Conservation (phyloP, 2,329 filamentous ascomycete species). For the Periconia sp. region DNA sequence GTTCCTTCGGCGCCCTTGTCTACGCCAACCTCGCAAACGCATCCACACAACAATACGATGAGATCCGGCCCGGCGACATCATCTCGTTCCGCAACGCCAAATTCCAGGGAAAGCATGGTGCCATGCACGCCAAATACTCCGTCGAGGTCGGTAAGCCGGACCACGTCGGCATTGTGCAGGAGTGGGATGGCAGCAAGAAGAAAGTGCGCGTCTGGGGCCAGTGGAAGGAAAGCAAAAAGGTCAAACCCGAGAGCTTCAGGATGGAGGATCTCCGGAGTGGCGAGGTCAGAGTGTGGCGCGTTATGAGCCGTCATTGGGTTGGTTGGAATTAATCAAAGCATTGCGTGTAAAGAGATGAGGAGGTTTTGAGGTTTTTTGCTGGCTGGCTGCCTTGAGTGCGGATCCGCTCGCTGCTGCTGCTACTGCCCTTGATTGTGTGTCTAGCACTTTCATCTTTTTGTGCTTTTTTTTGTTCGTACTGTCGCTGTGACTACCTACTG, state of each 20-base stretch:
- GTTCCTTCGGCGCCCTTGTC: slow-evolving; percentile 86
- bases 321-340: slow-evolving; percentile 64
- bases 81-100: slow-evolving; percentile 88
- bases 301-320: slow-evolving; percentile 90
- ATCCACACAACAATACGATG: slow-evolving; percentile 83
- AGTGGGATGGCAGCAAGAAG: slow-evolving; percentile 99
- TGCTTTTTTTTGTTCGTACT: too few relatives aligned
- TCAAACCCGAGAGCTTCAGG: slow-evolving; percentile 91
- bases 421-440: too few relatives aligned
- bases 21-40: slow-evolving; percentile 96
- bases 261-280: slow-evolving; percentile 88
- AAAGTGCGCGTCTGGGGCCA: slow-evolving; percentile 96
- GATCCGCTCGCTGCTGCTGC: too few relatives aligned
- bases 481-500: too few relatives aligned
- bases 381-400: too few relatives aligned
- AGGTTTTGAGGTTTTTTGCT: too few relatives aligned
- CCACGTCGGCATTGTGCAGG: slow-evolving; percentile 87
- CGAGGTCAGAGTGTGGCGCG: slow-evolving; percentile 95
- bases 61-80: slow-evolving; percentile 91
- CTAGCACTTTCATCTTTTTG: too few relatives aligned
- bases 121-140: slow-evolving; percentile 93
- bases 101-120: slow-evolving; percentile 92
- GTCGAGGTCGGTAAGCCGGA: slow-evolving; percentile 84
- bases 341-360: too few relatives aligned
- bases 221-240: slow-evolving; percentile 88